Evolutionary conservation across 129 eudicot genomes (phyloP).

Genomic region (carrot (Daucus carota)): DH1_v3.0 NC_030386.2:525001-525500

Average conservation of each 20-base stretch:
- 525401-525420: not conserved
- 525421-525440: not conserved
- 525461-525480: not conserved
- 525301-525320: not conserved
- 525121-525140: not conserved
- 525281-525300: not conserved
- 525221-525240: not conserved
- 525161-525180: not conserved
- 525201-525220: not conserved
- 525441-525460: not conserved
- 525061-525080: slow-evolving; percentile 67
- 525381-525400: not conserved
- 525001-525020: slow-evolving; percentile 68
- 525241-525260: not conserved
- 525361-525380: not conserved
- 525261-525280: too few species aligned
- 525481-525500: slow-evolving; percentile 31
- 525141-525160: not conserved
- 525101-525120: not conserved
- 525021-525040: slow-evolving; percentile 63
- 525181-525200: not conserved
- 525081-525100: slow-evolving; percentile 36
- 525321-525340: not conserved
- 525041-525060: slow-evolving; percentile 65
- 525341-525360: not conserved